Percentiles rank a stretch among this genome's conserved stretches.
Evolutionary conservation across 306 rosid species (phyloP).

Genomic region (Luffa aegyptiaca): DNA sequence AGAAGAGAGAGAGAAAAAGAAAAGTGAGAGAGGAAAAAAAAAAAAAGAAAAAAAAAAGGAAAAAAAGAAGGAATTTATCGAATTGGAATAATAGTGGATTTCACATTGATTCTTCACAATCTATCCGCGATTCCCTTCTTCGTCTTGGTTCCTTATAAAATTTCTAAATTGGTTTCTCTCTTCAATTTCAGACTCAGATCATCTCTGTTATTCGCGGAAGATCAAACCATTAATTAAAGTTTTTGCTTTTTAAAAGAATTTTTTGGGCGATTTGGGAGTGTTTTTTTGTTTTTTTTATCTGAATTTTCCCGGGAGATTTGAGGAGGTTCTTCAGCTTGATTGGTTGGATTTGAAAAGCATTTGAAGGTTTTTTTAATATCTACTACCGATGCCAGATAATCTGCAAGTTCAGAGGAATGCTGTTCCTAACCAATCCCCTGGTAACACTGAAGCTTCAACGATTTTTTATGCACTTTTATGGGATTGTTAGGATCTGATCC

Average conservation of each 20-base stretch:
- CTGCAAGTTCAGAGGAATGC: conserved; percentile 62
- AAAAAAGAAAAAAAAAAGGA: background rate
- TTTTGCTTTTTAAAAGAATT: background rate
- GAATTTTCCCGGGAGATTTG: conserved; percentile 13
- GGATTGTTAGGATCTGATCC: conserved; percentile 30
- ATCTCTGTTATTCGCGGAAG: conserved; percentile 2
- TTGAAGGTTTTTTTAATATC: conserved; percentile 2
- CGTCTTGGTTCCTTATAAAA: conserved; percentile 3
- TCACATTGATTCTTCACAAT: conserved; percentile 17
- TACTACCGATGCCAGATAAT: conserved; percentile 83
- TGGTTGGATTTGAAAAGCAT: conserved; percentile 21
- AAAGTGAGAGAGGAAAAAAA: background rate
- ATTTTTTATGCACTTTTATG: conserved; percentile 12
- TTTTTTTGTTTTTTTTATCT: background rate
- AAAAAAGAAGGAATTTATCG: conserved; percentile 23
- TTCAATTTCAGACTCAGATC: conserved; percentile 12
- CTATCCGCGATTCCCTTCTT: conserved; percentile 21
- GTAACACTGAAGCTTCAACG: conserved; percentile 57
- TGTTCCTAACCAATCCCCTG: conserved; percentile 52
- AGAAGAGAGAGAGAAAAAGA: background rate
- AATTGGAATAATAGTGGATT: conserved; percentile 13
- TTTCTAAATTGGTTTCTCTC: background rate
- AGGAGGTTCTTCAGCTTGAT: conserved; percentile 41
- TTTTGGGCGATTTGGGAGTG: conserved; percentile 12
- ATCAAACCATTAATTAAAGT: background rate